A percentile compares a stretch with the other conserved stretches of the same genome.
Conservation (phyloP, 805 yeast genomes). For the Maudiozyma pseudohumilis region DNA sequence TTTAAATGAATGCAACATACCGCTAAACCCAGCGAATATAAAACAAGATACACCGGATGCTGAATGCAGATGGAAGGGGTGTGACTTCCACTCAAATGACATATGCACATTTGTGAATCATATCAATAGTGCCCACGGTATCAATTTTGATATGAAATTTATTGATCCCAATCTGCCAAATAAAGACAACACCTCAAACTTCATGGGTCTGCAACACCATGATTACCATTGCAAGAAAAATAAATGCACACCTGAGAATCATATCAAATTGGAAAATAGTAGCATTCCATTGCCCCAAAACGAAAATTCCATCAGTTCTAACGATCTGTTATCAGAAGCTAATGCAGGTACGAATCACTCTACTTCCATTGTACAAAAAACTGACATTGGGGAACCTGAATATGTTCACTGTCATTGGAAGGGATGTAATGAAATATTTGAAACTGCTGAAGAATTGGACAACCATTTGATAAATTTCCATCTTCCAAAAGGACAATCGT, state of each 20-base stretch:
- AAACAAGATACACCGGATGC: neutral
- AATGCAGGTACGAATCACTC: neutral
- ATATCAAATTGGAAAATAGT: neutral
- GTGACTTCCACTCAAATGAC: constrained; percentile 48
- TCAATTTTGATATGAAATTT: constrained; percentile 25
- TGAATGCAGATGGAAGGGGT: constrained; percentile 67
- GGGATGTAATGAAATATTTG: constrained; percentile 43
- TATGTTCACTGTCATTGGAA: constrained; percentile 26
- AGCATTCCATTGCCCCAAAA: no score
- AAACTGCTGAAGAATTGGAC: constrained; percentile 51
- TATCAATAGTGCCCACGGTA: constrained; percentile 39
- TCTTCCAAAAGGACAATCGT: constrained; percentile 61
- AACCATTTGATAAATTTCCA: constrained; percentile 61
- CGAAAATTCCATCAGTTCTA: no score
- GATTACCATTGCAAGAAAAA: constrained; percentile 4
- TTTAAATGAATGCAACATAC: constrained; percentile 23
- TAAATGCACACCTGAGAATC: neutral
- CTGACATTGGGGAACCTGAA: no score
- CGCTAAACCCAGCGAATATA: neutral
- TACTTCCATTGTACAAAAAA: neutral
- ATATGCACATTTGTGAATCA: constrained; percentile 50
- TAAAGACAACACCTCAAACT: neutral
- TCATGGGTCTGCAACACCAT: constrained; percentile 1
- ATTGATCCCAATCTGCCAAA: constrained; percentile 10
- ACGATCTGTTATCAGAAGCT: no score